Evolutionary conservation across 2,329 filamentous ascomycete genomes (phyloP), one percentile per base, ranked within the genome.

Genomic region (Colletotrichum australisinense): DNA sequence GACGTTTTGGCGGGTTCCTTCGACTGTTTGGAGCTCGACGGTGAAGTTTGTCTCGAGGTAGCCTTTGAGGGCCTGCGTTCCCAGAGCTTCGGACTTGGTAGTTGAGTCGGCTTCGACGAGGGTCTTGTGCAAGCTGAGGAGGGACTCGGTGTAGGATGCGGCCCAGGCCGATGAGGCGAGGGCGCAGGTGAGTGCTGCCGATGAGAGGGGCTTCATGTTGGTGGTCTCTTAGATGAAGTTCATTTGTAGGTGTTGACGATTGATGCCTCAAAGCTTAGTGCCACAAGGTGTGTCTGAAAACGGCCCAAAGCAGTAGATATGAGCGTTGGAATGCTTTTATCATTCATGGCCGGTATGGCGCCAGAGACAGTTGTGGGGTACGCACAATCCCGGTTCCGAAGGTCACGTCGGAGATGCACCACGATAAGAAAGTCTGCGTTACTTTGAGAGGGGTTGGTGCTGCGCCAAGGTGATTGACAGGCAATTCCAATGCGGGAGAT

Each of bases 91-190:
- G 74, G 92, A 87, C 52, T 89, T 89, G 3, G 89, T 91, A 74
- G 95, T 89, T 0, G 94, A 97, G 63, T 93, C 87, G 56, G 93
- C 93, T 70, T 93, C 87, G 30, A 95, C 87, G 19, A 98, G 90
- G 14, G 90, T 88, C 69, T 92, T 90, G 84, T 97, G 95, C 8
- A 97, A 88, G n/a, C 88, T 87, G 59, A 97, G 87, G 1, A 98
- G 88, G 35, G 83, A 79, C 2, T 83, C 77, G 52, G 88, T 87
- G 76, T 86, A 87, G 1, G 81, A 32, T 1, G 83, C 67, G 5
- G 71, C 71, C 22, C n/a, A 80, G 1, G 75, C 66, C 1, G 57
- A 24, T 1, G 63, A 38, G 1, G 26, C 19, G 4, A 72, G 42
- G 16, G 38, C 38, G 55, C 11, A 32, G 6, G 9, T 22, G 19